Evolutionary conservation across 495 filamentous ascomycete species (phyloP).

Genomic region (Penicillium cosmopolitanum): DNA sequence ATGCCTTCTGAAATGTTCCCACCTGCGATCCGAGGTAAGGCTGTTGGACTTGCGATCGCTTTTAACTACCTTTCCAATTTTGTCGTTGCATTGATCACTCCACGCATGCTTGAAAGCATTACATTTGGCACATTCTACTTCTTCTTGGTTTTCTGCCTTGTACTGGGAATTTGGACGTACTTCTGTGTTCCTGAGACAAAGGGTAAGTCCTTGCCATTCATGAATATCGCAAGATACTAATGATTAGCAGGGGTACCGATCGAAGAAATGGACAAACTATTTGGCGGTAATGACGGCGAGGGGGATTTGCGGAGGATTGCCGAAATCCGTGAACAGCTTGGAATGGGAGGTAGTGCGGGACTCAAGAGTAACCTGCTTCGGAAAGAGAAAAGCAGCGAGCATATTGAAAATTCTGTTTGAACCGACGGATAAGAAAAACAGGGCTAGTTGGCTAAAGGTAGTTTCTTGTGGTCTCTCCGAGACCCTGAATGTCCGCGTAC

Average conservation of each 20-base stretch:
- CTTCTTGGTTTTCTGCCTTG: conserved; percentile 25
- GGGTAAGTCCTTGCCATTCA: conserved; percentile 16
- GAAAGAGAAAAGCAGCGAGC: neutral
- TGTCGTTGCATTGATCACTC: conserved; percentile 45
- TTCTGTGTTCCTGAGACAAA: conserved; percentile 62
- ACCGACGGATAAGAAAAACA: no score
- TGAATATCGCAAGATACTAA: neutral
- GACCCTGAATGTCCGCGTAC: no score
- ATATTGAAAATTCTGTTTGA: neutral
- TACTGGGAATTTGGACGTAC: conserved; percentile 54
- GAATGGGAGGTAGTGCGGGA: neutral
- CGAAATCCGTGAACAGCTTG: conserved; percentile 16
- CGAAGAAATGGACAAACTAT: conserved; percentile 38
- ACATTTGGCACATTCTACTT: conserved; percentile 47
- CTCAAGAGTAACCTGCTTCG: neutral
- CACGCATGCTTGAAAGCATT: conserved; percentile 40
- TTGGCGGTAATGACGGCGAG: conserved; percentile 18
- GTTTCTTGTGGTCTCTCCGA: no score
- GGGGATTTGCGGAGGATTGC: conserved; percentile 34
- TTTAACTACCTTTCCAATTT: conserved; percentile 45
- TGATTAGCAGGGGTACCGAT: conserved; percentile 17
- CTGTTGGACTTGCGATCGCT: conserved; percentile 10
- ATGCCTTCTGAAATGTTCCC: conserved; percentile 45
- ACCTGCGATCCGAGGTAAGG: conserved; percentile 2
- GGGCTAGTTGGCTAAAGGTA: no score